Base-by-base conservation (phyloP, 2,329 filamentous ascomycete genomes). In the Microdochium trichocladiopsis region DNA sequence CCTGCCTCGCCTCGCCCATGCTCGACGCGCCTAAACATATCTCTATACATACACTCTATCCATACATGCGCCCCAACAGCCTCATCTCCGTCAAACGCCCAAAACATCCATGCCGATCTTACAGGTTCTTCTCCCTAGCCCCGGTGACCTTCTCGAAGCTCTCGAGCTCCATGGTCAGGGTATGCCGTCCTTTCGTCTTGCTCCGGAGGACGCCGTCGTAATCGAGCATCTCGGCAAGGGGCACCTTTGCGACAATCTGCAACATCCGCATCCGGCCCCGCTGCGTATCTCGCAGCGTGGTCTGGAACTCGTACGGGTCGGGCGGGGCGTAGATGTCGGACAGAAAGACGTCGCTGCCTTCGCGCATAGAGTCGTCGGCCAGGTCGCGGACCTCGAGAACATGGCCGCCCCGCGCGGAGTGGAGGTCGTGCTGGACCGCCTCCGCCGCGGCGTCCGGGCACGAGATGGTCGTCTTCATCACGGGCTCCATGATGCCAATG, bases 171-270 rank as follows among this genome's bases (percentile, higher is more conserved):
- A 83, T 79, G 1, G 77, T 79, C 65, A 83, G 72, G 4, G 77
- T 74, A 62, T 84, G 80, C 2, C 94, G 78, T 0, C 94, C 94
- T 2, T 87, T 88, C 3, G 93, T 99, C 73, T 96, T 79, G 69
- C 90, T 92, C 50, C 94, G 78, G 57, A 99, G 71, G 65, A 95
- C 89, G 66, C 90, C 90, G 60, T 97, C 76, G 68, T 97, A 99
- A 43, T 93, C 89, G 33, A 97, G 86, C 90, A 97, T 96, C 70
- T 97, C 93, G 71, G 94, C 95, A 61, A 97, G 76, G 28, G 94
- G 94, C 25, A 97, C 93, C 61, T 88, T 84, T 22, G 92, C 94
- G 11, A 87, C 84, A 59, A 99, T 90, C 49, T 86, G 79, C 53
- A 78, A 73, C 72, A 73, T 76, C 47, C 75, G 71, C 52, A 72